These are phyloP conservation scores for Arabis hirsuta DNA, from an alignment of 345 rosid species.

Conservation along the genomic window DNA sequence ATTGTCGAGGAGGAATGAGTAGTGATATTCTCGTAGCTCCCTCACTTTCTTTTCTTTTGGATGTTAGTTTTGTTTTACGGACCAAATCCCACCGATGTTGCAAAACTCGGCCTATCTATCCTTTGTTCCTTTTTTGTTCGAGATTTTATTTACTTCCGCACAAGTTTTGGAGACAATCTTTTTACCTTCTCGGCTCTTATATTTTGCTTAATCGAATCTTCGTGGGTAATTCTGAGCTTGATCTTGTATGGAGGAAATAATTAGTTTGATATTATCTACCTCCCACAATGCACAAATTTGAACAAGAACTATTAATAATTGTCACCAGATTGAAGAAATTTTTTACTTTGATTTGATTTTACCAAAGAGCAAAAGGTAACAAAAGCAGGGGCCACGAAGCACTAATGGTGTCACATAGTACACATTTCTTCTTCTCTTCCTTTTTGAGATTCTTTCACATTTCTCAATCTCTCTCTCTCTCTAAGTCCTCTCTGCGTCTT, in stretches of 20 bases:
- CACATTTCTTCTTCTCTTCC: constrained; percentile 1
- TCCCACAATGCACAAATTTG: too few relatives aligned
- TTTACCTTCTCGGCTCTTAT: background rate
- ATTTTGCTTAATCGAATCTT: background rate
- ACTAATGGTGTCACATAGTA: constrained; percentile 15
- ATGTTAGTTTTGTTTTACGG: constrained; percentile 26
- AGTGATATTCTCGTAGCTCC: background rate
- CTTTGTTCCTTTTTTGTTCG: constrained; percentile 14
- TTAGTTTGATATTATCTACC: too few relatives aligned
- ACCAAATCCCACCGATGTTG: constrained; percentile 7
- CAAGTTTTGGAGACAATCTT: constrained; percentile 22
- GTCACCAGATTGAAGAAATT: background rate
- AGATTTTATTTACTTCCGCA: constrained; percentile 6
- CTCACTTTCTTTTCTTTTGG: background rate
- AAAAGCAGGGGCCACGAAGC: constrained; percentile 19
- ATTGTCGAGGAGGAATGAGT: constrained; percentile 45
- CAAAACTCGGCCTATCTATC: constrained; percentile 20
- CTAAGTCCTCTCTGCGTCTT: background rate
- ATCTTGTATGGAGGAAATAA: too few relatives aligned
- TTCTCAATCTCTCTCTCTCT: background rate
- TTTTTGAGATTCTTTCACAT: constrained; percentile 21
- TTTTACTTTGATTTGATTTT: background rate
- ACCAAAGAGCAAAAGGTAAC: background rate
- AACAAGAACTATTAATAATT: too few relatives aligned
- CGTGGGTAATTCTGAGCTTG: background rate